Evolutionary conservation across 2,329 filamentous ascomycete genomes (phyloP), one percentile per base, ranked within the genome.

Genomic region (Fusarium graminum): DNA sequence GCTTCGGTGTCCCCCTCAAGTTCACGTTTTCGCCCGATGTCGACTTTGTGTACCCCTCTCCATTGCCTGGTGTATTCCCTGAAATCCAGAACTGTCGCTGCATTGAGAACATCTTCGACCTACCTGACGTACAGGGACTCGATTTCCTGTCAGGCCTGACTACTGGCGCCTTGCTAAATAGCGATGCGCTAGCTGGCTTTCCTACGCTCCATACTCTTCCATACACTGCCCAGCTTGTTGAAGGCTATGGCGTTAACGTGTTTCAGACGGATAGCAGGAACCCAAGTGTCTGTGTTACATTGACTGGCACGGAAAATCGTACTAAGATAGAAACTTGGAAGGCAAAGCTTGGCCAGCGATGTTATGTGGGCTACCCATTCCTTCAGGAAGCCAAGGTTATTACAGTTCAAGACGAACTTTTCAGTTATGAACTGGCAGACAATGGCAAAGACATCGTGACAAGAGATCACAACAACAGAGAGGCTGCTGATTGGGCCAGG

Each of bases 221-320:
- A 1, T 94, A 95, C 76, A 89, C 88, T 61, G 95, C 92, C 3
- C 86, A 88, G 56, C 83, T 98, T 19, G 74, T 81, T 10, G 76
- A 80, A 45, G 92, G 90, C 10, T 97, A 97, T 69, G 93, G 93
- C 4, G 92, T 99, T 63, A 95, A 90, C 65, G 93, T 99, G 32
- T 99, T 99, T 81, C 93, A 97, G 75, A 89, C 94, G 71, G 95
- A 98, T 70, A 97, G 94, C 76, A 90, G 93, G 47, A 98, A 98
- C 74, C 94, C 97, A 78, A 99, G 94, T 78, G 94, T 98, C 88
- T 88, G 98, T 25, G 86, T 98, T 56, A 97, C 92, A 3, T 82
- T 99, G 47, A 84, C 89, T 30, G 90, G 92, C 36, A 87, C 92
- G 1, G 92, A 94, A 65, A 80, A 81, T 58, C 88, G 90, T 34